Evolutionary conservation across 176 grass and related monocot species (phyloP).

Genomic region (Oryza nivara): DNA sequence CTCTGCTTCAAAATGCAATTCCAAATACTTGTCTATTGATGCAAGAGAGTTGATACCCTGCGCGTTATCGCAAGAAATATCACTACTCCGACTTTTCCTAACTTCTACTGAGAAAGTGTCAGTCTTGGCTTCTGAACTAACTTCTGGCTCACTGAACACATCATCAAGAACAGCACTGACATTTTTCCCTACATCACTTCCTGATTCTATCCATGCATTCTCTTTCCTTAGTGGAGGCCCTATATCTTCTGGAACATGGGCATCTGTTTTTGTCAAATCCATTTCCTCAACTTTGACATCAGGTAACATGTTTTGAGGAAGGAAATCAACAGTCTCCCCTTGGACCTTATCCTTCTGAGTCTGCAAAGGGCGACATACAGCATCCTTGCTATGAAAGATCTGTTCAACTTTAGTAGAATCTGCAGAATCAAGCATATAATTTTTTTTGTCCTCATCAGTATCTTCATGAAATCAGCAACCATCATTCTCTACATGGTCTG

Average conservation of each 20-base stretch:
- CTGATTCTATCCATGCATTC: neutral
- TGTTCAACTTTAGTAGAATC: slow-evolving; percentile 39
- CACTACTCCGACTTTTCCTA: slow-evolving; percentile 13
- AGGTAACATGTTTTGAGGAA: slow-evolving; percentile 37
- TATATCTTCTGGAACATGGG: neutral
- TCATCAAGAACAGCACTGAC: neutral
- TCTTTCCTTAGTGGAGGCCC: neutral
- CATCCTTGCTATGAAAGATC: slow-evolving; percentile 39
- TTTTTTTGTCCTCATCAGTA: slow-evolving; percentile 36
- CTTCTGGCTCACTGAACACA: neutral
- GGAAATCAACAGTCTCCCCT: slow-evolving; percentile 18
- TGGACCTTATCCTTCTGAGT: slow-evolving; percentile 25
- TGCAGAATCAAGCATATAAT: slow-evolving; percentile 46
- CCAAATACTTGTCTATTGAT: slow-evolving; percentile 40
- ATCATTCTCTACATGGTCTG: slow-evolving; percentile 31
- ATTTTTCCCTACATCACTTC: neutral
- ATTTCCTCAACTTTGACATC: slow-evolving; percentile 28
- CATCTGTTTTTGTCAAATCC: neutral
- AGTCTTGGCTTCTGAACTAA: slow-evolving; percentile 7
- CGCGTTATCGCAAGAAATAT: neutral
- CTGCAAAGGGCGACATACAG: slow-evolving; percentile 27
- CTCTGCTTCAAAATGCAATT: neutral
- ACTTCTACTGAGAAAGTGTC: neutral
- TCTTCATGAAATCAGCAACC: slow-evolving; percentile 54
- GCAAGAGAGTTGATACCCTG: slow-evolving; percentile 12